These are phyloP conservation scores for Orbilia blumenaviensis DNA, from an alignment of 2,329 filamentous ascomycete species.

Conservation along the genomic window DNA sequence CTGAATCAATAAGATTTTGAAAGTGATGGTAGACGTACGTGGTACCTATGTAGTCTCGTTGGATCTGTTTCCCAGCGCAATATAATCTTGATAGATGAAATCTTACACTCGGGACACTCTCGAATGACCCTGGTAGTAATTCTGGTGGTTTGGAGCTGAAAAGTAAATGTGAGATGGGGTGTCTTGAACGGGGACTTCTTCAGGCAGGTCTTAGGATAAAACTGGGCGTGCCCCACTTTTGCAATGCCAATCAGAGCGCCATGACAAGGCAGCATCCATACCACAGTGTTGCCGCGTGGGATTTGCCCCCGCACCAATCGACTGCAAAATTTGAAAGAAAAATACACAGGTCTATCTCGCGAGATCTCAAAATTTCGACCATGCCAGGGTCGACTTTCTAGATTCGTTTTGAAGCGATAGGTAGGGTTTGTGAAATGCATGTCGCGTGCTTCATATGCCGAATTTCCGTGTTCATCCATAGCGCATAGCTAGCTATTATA, in stretches of 20 bases:
- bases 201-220: slow-evolving; percentile 46
- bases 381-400: slow-evolving; percentile 31
- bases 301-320: slow-evolving; percentile 9
- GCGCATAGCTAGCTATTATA: no score
- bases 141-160: slow-evolving; percentile 2
- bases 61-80: background rate
- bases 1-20: background rate
- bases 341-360: background rate
- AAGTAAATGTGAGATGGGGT: background rate
- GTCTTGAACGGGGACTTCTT: slow-evolving; percentile 20
- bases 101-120: background rate
- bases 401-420: slow-evolving; percentile 19
- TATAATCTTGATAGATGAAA: background rate
- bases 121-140: background rate
- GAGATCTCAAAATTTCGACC: background rate
- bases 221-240: slow-evolving; percentile 27
- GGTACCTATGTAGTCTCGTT: background rate
- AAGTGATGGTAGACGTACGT: background rate
- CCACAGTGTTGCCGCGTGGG: slow-evolving; percentile 27
- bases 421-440: background rate
- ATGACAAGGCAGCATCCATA: slow-evolving; percentile 44
- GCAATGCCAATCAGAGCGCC: slow-evolving; percentile 35
- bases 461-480: background rate
- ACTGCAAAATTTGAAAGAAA: no score
- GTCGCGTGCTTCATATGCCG: slow-evolving; percentile 17